phyloP scores from a whole-genome alignment of 768 basidiomycete genomes.

The Trametes cingulata region DNA sequence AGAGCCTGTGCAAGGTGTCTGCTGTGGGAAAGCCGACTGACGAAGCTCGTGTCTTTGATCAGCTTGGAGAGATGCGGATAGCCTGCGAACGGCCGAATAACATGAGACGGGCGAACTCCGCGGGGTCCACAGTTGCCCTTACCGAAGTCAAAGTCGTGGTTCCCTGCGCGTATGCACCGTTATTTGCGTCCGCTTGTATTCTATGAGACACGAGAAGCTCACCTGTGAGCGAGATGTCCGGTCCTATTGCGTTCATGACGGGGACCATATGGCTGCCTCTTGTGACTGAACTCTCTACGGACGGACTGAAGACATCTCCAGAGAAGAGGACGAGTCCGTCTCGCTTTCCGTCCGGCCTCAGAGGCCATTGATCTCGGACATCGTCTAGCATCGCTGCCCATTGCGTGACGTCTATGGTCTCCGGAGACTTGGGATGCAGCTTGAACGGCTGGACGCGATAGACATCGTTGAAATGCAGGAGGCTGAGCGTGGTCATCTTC shows the following conservation, averaged over 20 bases:
- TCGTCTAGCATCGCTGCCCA: slow-evolving; percentile 73
- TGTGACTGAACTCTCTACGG: slow-evolving; percentile 83
- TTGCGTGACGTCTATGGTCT: slow-evolving; percentile 85
- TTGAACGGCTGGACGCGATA: slow-evolving; percentile 83
- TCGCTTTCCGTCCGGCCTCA: slow-evolving; percentile 46
- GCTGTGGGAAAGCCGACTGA: slow-evolving; percentile 34
- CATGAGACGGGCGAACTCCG: neutral
- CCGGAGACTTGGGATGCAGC: slow-evolving; percentile 46
- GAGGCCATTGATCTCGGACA: slow-evolving; percentile 59
- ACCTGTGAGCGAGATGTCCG: slow-evolving; percentile 83
- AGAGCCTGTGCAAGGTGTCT: neutral
- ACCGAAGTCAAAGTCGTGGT: slow-evolving; percentile 94
- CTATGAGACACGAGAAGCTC: slow-evolving; percentile 27
- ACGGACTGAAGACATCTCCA: slow-evolving; percentile 87
- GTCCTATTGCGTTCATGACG: slow-evolving; percentile 76
- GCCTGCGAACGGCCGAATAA: slow-evolving; percentile 37
- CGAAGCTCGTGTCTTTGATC: slow-evolving; percentile 73
- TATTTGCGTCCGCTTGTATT: neutral
- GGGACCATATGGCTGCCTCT: slow-evolving; percentile 94
- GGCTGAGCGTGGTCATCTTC: slow-evolving; percentile 41
- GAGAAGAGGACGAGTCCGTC: slow-evolving; percentile 86
- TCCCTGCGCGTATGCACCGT: slow-evolving; percentile 48
- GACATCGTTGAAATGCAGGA: slow-evolving; percentile 80
- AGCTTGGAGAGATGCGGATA: slow-evolving; percentile 68
- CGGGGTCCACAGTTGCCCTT: slow-evolving; percentile 3